Conservation (phyloP, 2,329 filamentous ascomycete genomes). For the Fusarium guadeloupense region DNA sequence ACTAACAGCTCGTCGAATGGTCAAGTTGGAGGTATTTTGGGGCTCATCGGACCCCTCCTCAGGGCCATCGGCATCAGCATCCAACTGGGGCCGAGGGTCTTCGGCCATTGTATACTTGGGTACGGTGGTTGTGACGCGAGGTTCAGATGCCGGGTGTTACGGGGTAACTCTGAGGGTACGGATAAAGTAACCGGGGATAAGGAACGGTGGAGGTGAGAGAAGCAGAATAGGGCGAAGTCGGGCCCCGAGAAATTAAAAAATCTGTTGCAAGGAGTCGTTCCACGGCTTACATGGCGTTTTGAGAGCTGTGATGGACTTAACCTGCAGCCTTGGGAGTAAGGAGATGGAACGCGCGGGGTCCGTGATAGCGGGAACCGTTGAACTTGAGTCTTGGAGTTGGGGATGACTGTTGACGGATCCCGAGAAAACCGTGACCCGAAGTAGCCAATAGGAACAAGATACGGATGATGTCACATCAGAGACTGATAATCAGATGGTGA, state of each 20-base stretch:
- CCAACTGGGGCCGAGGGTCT: slow-evolving; percentile 22
- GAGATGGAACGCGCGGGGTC: slow-evolving; percentile 37
- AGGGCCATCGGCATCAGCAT: slow-evolving; percentile 28
- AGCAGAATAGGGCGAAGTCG: slow-evolving; percentile 11
- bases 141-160: not conserved
- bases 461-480: not conserved
- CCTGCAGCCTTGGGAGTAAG: not conserved
- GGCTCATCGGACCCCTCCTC: slow-evolving; percentile 39
- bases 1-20: slow-evolving; percentile 42
- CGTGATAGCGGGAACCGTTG: slow-evolving; percentile 7
- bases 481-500: not conserved
- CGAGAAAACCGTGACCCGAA: slow-evolving; percentile 31
- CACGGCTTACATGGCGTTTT: slow-evolving; percentile 20
- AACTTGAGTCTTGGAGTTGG: not conserved
- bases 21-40: slow-evolving; percentile 31
- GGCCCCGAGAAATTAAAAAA: slow-evolving; percentile 22
- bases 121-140: not conserved
- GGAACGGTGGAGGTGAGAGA: not conserved
- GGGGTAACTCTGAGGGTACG: not conserved
- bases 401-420: slow-evolving; percentile 9
- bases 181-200: not conserved
- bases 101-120: slow-evolving; percentile 18
- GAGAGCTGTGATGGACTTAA: slow-evolving; percentile 11
- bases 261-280: not conserved
- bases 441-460: slow-evolving; percentile 23